Base-by-base conservation (phyloP, 306 rosid species). In the Calophaca sinica region DNA sequence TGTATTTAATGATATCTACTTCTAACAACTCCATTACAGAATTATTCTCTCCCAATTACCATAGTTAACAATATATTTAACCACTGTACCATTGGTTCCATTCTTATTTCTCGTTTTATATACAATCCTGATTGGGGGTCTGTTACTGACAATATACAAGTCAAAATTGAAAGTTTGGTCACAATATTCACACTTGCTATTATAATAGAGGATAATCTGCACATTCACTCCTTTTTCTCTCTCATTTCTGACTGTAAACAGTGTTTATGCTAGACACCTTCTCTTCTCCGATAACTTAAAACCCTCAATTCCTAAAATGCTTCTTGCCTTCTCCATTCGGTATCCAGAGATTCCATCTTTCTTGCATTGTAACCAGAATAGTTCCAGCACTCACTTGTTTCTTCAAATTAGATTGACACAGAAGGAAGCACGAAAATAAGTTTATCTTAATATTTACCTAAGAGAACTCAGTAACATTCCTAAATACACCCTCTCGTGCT, bases 161-260 rank as follows among this genome's bases (percentile, higher is more conserved):
- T 11, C 2, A 39, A 63, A 38, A 31, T 13, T 42, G 39, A 42
- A 72, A 72, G 32, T 7, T 48, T 6, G 45, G 9, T 20, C 26
- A 20, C 26, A 20, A 20, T 20, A 20, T 20, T 20, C 26, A 20
- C 45, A 41, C 45, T 41, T 41, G 45, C 45, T 41, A 41, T 41
- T 41, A 7, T 0, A 41, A 0, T 41, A 9, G 45, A 41, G 45
- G 45, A 41, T 41, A 41, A 6, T 41, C 9, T 7, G 45, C 45
- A 41, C 45, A 41, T 9, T 11, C 4, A 61, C 10, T 73, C 69
- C 36, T 26, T 60, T 60, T 33, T 33, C 36, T 33, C 55, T 35
- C 54, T 48, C 78, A 51, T 9, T 60, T 5, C 60, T 2, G 6
- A 32, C 48, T 8, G 46, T 33, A 46, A 73, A 46, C 69, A 60